phyloP scores from a whole-genome alignment of 768 basidiomycete species.

The Coprinellus aureogranulatus region DNA sequence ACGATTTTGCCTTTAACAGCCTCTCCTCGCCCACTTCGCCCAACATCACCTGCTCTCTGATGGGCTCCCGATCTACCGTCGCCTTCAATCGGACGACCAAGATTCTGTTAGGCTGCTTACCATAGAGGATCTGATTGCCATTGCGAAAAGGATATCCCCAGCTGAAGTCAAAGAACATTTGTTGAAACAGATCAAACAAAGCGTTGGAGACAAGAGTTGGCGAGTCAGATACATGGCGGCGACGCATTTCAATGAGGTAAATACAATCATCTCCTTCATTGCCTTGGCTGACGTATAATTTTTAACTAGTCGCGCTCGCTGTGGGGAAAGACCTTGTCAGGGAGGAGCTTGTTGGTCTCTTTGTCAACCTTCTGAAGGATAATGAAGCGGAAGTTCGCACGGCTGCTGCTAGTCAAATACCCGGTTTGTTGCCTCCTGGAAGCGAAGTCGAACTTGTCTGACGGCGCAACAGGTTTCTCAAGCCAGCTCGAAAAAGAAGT shows the following conservation, averaged over 20 bases:
- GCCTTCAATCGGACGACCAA: constrained; percentile 93
- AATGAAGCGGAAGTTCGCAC: constrained; percentile 98
- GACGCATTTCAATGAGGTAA: constrained; percentile 91
- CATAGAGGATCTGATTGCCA: constrained; percentile 91
- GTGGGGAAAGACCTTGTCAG: constrained; percentile 87
- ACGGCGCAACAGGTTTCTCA: constrained; percentile 69
- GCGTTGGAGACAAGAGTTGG: constrained; percentile 96
- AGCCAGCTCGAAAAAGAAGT: constrained; percentile 91
- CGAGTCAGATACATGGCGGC: constrained; percentile 98
- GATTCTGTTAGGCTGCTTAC: constrained; percentile 96
- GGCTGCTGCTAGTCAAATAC: constrained; percentile 93
- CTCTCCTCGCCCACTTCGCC: constrained; percentile 74
- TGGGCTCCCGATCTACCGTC: constrained; percentile 87
- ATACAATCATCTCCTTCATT: neutral
- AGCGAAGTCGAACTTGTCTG: constrained; percentile 3
- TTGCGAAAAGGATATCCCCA: constrained; percentile 80
- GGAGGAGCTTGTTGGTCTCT: constrained; percentile 91
- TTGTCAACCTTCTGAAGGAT: constrained; percentile 91
- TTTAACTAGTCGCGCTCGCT: constrained; percentile 78
- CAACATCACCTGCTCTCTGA: constrained; percentile 82
- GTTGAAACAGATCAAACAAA: constrained; percentile 81
- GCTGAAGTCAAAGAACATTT: constrained; percentile 91
- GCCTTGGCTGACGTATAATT: neutral
- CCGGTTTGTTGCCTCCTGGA: constrained; percentile 54
- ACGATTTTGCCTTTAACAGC: constrained; percentile 41